Conservation (phyloP, 2,329 filamentous ascomycete species). For the Ophiostoma angusticollis region DNA sequence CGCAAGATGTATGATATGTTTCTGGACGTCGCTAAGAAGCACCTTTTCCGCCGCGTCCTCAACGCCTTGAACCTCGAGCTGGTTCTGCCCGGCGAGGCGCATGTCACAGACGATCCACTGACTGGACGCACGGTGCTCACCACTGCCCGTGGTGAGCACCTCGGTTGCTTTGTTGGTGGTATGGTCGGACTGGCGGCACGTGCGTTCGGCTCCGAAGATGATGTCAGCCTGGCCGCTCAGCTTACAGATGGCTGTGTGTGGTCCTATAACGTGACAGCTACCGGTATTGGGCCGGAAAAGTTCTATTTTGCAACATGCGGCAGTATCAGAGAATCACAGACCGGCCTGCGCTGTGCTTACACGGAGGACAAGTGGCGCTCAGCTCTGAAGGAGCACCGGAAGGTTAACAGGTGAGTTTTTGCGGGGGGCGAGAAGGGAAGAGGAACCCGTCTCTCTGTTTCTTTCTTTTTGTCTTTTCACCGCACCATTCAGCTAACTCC, state of each 20-base stretch:
- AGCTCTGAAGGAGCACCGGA: slow-evolving; percentile 14
- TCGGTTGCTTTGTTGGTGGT: slow-evolving; percentile 50
- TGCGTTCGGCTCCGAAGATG: slow-evolving; percentile 44
- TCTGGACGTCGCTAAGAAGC: slow-evolving; percentile 23
- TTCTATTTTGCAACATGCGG: slow-evolving; percentile 34
- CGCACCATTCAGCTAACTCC: neutral
- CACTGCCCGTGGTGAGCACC: slow-evolving; percentile 35
- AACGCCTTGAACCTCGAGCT: slow-evolving; percentile 27
- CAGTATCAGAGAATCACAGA: slow-evolving; percentile 12
- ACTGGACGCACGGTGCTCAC: slow-evolving; percentile 16
- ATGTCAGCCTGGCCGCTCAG: slow-evolving; percentile 43
- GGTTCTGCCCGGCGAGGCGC: slow-evolving; percentile 35
- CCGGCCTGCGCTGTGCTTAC: slow-evolving; percentile 15
- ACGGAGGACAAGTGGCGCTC: slow-evolving; percentile 16
- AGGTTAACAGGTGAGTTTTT: neutral
- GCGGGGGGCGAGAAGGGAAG: neutral
- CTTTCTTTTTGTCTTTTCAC: neutral
- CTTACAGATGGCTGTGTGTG: slow-evolving; percentile 53
- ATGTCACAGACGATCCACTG: slow-evolving; percentile 17
- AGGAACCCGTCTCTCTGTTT: neutral
- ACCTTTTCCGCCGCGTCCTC: slow-evolving; percentile 27
- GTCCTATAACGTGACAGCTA: slow-evolving; percentile 44
- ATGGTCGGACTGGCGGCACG: slow-evolving; percentile 52
- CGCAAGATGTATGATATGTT: slow-evolving; percentile 19
- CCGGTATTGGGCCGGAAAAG: slow-evolving; percentile 50